Evolutionary conservation across 1,139 yeast species (phyloP).

Genomic region (Pichiaceae sp.): DNA sequence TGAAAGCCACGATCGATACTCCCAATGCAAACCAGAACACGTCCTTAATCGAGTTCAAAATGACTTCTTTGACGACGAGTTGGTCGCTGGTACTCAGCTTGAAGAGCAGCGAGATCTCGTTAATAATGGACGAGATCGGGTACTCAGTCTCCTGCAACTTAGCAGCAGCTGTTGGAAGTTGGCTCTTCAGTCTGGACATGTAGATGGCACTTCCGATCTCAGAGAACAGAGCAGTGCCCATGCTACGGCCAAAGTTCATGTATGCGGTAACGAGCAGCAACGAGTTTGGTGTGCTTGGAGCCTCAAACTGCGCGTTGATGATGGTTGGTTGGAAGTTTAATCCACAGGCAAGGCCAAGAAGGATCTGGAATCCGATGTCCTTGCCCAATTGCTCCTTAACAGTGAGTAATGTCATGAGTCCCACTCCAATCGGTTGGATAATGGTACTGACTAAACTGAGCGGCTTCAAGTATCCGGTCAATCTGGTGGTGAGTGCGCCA

Average conservation of each 20-base stretch:
- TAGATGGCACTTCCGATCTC: conserved; percentile 41
- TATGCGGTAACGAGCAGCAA: conserved; percentile 39
- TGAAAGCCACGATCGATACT: not conserved
- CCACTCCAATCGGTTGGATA: not conserved
- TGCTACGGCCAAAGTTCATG: conserved; percentile 34
- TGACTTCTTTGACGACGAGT: not conserved
- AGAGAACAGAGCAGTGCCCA: conserved; percentile 41
- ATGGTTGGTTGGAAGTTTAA: conserved; percentile 41
- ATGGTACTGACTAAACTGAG: not conserved
- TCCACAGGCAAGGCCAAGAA: conserved; percentile 49
- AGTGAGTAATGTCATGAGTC: not conserved
- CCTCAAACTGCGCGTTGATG: conserved; percentile 44
- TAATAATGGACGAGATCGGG: not conserved
- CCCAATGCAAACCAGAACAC: conserved; percentile 3
- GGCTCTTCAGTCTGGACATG: conserved; percentile 20
- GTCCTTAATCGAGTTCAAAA: not conserved
- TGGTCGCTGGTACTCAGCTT: not conserved
- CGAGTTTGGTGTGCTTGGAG: conserved; percentile 32
- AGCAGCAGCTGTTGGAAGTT: conserved; percentile 7
- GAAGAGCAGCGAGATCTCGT: not conserved
- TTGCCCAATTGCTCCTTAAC: not conserved
- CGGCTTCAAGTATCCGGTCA: not conserved
- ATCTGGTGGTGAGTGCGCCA: conserved; percentile 5
- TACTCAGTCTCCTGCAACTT: not conserved
- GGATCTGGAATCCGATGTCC: conserved; percentile 40